These are phyloP conservation scores for Linum lewisii DNA, from an alignment of 345 rosid species.

Conservation along the genomic window DNA sequence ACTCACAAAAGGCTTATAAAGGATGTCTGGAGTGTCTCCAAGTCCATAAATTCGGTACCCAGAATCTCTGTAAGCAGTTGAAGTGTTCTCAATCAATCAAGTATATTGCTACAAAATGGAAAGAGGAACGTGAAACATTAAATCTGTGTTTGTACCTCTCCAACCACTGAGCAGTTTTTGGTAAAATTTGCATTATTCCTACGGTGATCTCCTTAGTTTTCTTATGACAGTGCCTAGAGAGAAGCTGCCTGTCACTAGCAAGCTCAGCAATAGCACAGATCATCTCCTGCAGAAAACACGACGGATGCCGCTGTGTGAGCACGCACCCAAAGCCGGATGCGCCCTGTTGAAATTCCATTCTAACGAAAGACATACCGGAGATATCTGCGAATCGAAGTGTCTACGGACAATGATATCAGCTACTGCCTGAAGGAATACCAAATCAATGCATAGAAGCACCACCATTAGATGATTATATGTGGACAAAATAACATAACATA, in stretches of 20 bases:
- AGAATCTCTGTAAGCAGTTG: constrained; percentile 41
- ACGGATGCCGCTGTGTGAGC: not conserved
- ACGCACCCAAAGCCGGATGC: not conserved
- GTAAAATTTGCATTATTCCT: constrained; percentile 78
- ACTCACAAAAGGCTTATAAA: constrained; percentile 68
- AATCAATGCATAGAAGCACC: no score
- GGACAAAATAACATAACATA: not conserved
- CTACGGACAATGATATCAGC: constrained; percentile 58
- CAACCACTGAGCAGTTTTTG: constrained; percentile 60
- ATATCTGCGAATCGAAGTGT: constrained; percentile 51
- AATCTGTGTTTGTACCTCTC: constrained; percentile 36
- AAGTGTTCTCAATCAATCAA: not conserved
- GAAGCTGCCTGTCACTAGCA: constrained; percentile 80
- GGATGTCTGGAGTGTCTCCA: constrained; percentile 47
- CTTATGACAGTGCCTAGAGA: constrained; percentile 46
- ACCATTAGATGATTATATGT: no score
- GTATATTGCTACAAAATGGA: not conserved
- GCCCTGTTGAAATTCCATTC: not conserved
- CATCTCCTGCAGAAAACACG: constrained; percentile 54
- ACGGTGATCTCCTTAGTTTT: constrained; percentile 58
- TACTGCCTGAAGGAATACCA: constrained; percentile 62
- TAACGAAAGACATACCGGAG: constrained; percentile 44
- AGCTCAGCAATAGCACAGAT: constrained; percentile 82
- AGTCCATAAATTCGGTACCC: constrained; percentile 52
- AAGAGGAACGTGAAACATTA: constrained; percentile 11